Evolutionary conservation across 176 grass and related monocot genomes (phyloP), one percentile per base, ranked within the genome.

Genomic region (Lolium rigidum): DNA sequence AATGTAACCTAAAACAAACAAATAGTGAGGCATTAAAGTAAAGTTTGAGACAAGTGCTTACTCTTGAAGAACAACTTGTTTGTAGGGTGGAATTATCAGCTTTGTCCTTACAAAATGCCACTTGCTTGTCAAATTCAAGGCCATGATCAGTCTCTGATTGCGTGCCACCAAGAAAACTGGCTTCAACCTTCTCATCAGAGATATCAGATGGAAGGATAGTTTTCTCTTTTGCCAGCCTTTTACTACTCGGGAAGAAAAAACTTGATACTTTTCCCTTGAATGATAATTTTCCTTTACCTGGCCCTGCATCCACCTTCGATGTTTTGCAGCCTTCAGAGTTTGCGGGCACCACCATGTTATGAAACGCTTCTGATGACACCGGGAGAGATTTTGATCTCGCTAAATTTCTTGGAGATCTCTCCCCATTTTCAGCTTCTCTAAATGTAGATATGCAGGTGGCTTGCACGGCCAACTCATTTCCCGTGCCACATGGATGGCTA

Each of bases 331-430:
- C 60, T 82, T 86, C 87, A 75, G 88, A 84, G 87, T 83, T 89
- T 22, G 88, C 78, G 82, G 85, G 35, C 76, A 82, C 79, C 18
- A 65, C 64, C 80, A 93, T 80, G 54, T 90, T 79, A 64, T 91
- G 52, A 76, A 85, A 99, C 76, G 85, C 64, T 56, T 94, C 84
- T 43, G 94, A 96, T 60, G 88, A 90, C 75, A 92, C 82, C 22
- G 92, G 97, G 38, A 99, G 90, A 78, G 94, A 96, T 89, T 88
- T 94, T 56, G 97, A 96, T 79, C 92, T 92, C 60, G 84, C 84
- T 86, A 96, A 83, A 80, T 83, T 89, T 77, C 24, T 84, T 75
- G 85, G 74, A 28, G 81, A 90, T 70, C 39, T 65, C 37, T 84
- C 74, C 41, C 55, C 82, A 58, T 80, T 88, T 87, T 56, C 81